phyloP scores from a whole-genome alignment of 2,329 filamentous ascomycete genomes.

The Pyrenophora seminiperda region DNA sequence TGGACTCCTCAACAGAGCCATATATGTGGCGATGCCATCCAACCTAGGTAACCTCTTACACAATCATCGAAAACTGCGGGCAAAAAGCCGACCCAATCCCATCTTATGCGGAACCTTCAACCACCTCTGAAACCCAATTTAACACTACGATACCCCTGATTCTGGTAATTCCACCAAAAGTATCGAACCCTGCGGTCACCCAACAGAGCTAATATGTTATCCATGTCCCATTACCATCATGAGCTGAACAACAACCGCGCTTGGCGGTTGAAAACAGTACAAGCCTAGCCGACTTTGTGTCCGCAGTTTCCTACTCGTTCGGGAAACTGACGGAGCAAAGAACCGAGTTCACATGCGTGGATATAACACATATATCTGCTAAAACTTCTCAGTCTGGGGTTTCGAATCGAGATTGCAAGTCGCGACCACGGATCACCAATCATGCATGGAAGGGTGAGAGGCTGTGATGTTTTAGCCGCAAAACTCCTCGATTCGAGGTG shows the following conservation, averaged over 20 bases:
- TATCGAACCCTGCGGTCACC: background rate
- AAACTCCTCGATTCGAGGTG: no score
- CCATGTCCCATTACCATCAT: no score
- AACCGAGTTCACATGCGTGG: no score
- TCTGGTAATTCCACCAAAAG: background rate
- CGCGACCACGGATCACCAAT: no score
- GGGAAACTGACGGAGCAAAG: no score
- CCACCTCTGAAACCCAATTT: background rate
- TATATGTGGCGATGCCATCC: background rate
- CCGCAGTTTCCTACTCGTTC: no score
- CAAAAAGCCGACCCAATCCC: background rate
- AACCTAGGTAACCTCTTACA: background rate
- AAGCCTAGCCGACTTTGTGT: no score
- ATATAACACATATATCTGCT: background rate
- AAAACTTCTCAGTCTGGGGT: background rate
- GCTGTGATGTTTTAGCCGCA: no score
- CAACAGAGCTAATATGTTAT: background rate
- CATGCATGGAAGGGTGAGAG: no score
- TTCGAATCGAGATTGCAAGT: background rate
- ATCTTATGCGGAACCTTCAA: background rate
- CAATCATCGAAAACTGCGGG: background rate
- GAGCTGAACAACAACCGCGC: no score
- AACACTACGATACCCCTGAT: background rate
- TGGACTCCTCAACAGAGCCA: no score
- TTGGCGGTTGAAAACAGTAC: no score